Evolutionary conservation across 192 early-diverging fungal genomes (phyloP), one percentile per base, ranked within the genome.

Genomic region (Geosiphon pyriformis): DNA sequence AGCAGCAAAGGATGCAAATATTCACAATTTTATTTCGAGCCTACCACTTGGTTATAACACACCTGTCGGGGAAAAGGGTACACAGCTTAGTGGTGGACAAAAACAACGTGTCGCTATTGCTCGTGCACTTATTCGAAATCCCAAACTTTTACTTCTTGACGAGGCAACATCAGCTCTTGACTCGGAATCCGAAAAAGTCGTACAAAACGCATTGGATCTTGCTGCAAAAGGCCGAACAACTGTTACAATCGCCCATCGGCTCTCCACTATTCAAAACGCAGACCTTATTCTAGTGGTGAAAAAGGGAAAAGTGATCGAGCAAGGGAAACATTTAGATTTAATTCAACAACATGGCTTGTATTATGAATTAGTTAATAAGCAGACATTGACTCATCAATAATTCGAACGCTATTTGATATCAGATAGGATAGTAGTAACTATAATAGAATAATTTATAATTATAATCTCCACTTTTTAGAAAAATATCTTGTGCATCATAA

Each of bases 181-280:
- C 77, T 70, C 83, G 15, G 78, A 82, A 58, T 77, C 75, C 1
- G 88, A 90, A 70, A 66, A 72, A 35, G 73, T 88, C 10, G 87
- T 91, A 18, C 86, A 88, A 63, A 81, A 78, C 31, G 85, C 86
- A 27, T 67, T 90, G 4, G 80, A 83, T 60, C 32, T 53, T 12
- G 78, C 82, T 20, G 74, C 78, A 65, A 65, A 78, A 46, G 80
- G 81, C n/a, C 78, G 89, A 25, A 88, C 89, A 3, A 85, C 86
- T 3, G 76, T 91, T 29, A 83, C 81, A 1, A 88, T 91, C 72
- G 88, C 90, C 2, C 90, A 91, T 77, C 76, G 88, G 26, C 60
- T 91, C 32, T 74, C 73, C 4, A 85, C 81, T 11, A 82, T 90
- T 56, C 80, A 82, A 15, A 73, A 79, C 31, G 84, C 87, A 8